Conservation (phyloP, 352 stramenopile genomes). For the Ochromonadaceae sp. region DNA sequence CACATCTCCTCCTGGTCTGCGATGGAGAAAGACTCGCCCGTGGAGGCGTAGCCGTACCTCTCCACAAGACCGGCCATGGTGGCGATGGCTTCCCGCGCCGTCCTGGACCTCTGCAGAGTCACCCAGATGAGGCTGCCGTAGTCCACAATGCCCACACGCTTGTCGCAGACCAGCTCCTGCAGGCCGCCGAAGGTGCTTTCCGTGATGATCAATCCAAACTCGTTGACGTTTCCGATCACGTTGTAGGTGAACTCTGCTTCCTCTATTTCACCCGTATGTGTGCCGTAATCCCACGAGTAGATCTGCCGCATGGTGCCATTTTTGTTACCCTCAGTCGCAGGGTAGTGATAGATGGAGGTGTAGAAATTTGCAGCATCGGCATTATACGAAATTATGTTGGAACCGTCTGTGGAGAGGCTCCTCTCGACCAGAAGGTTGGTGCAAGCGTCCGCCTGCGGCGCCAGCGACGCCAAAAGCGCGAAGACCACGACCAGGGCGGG, state of each 20-base stretch:
- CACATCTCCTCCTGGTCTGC: constrained; percentile 42
- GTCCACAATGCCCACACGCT: no score
- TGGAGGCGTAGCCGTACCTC: constrained; percentile 40
- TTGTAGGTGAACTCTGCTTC: constrained; percentile 38
- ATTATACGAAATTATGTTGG: constrained; percentile 40
- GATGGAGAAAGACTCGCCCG: constrained; percentile 40
- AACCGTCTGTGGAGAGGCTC: constrained; percentile 34
- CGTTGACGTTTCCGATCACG: constrained; percentile 45
- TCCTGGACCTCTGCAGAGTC: constrained; percentile 38
- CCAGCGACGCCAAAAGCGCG: no score
- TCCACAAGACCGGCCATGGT: constrained; percentile 37
- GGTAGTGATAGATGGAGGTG: constrained; percentile 40
- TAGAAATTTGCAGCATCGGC: constrained; percentile 36
- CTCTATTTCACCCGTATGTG: constrained; percentile 36
- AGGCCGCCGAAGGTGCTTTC: constrained; percentile 47
- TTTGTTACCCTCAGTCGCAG: constrained; percentile 20
- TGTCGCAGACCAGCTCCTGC: constrained; percentile 23
- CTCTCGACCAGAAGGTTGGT: constrained; percentile 40
- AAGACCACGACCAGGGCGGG: no score
- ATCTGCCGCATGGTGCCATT: constrained; percentile 22
- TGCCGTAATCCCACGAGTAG: constrained; percentile 41
- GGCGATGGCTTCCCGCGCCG: constrained; percentile 36
- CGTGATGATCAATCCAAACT: constrained; percentile 40
- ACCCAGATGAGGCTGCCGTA: constrained; percentile 47
- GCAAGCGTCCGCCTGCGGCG: no score